Base-by-base conservation (phyloP, 768 basidiomycete genomes). In the Psilocybe cyanescens region DNA sequence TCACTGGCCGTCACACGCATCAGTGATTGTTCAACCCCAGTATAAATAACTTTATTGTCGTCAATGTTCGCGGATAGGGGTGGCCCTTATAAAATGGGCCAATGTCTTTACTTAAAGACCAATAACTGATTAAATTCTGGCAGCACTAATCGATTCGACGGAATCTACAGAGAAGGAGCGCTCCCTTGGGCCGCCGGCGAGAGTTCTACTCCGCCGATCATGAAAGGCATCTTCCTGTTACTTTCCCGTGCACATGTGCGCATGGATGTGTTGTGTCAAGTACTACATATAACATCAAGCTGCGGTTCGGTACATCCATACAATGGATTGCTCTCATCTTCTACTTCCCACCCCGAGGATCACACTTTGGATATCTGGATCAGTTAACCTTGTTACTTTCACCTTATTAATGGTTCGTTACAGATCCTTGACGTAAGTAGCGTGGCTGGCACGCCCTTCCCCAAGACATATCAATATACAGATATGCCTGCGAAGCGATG, bases 381-480 rank as follows among this genome's bases (percentile, higher is more conserved):
- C 55, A 49, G 53, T 65, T 46, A 14, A 45, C 49, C 46, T 54
- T 51, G 47, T 61, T 67, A 46, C 62, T 59, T 55, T 57, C 63
- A 53, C 56, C 57, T 55, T 67, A 66, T 66, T 68, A 69, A 67
- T 63, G 55, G 49, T 65, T 59, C 63, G 50, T 61, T 54, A 53
- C 59, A 57, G 61, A 63, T 65, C 59, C 54, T 68, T 60, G 7
- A 44, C 6, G 41, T 44, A 65, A 70, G 69, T 69, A 64, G 59
- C 73, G 70, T 72, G 72, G 67, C 66, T 63, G 61, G 65, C 65
- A 63, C 66, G 71, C 72, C 71, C 66, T 48, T 62, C 64, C 60
- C 50, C 58, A 50, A 61, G 59, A 49, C 56, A 47, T 57, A 30
- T 8, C 44, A 48, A 37, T 48, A 48, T 35, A 31, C 35, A 30